Conservation (phyloP, 257 asterid genomes). For the Rhazya stricta region DNA sequence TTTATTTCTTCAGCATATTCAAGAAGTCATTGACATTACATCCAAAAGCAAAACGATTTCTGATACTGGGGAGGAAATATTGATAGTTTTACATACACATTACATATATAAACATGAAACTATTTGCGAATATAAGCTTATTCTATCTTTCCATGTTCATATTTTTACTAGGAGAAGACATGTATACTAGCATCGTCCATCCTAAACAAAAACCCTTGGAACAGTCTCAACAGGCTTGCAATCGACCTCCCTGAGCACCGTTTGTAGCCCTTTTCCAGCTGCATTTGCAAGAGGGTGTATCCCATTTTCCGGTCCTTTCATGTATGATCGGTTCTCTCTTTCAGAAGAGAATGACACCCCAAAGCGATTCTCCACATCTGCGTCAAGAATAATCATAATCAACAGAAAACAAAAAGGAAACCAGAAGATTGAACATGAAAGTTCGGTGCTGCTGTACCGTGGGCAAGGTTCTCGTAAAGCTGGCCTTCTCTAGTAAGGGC, state of each 20-base stretch:
- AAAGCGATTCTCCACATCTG: constrained; percentile 61
- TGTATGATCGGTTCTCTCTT: constrained; percentile 52
- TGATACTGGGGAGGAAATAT: too few species aligned
- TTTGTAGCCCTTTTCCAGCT: constrained; percentile 54
- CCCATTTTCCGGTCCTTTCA: constrained; percentile 53
- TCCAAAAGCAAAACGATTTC: too few species aligned
- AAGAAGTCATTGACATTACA: too few species aligned
- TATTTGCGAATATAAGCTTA: neutral
- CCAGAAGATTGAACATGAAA: neutral
- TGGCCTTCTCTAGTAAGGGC: constrained; percentile 84
- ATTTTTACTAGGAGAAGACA: too few species aligned
- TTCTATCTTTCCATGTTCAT: neutral
- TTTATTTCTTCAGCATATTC: too few species aligned
- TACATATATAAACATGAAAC: too few species aligned
- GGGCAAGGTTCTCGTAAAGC: constrained; percentile 49
- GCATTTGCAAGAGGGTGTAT: constrained; percentile 85
- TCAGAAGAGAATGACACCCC: constrained; percentile 43
- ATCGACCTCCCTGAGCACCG: constrained; percentile 72
- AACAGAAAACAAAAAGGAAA: too few species aligned
- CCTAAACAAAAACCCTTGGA: constrained; percentile 43
- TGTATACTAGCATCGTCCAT: too few species aligned
- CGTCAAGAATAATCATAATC: neutral
- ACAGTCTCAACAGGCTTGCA: constrained; percentile 34
- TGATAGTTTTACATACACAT: too few species aligned
- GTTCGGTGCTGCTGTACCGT: constrained; percentile 28